These are phyloP conservation scores for Stentor roeselii DNA, from an alignment of 73 alveolate species.

Conservation along the genomic window DNA sequence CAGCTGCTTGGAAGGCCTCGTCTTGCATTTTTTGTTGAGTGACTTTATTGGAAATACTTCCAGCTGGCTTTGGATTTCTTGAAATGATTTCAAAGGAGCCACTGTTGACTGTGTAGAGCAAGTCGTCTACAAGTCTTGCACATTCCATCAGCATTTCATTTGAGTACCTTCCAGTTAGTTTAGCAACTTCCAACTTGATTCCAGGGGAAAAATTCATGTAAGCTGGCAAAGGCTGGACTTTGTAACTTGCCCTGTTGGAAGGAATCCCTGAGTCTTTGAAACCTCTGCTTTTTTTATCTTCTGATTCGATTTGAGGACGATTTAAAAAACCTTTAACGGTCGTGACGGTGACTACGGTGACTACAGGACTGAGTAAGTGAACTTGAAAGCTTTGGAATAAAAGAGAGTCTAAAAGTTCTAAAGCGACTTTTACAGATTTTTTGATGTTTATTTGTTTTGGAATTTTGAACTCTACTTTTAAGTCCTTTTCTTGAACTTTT, in stretches of 20 bases:
- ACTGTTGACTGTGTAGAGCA: not conserved
- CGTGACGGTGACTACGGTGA: not conserved
- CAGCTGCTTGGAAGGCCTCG: not conserved
- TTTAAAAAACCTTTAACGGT: not conserved
- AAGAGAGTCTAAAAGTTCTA: constrained; percentile 38
- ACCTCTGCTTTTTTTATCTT: not conserved
- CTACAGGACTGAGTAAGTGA: constrained; percentile 13
- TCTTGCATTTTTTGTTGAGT: not conserved
- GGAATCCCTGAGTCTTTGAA: constrained; percentile 23
- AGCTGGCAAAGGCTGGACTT: constrained; percentile 18
- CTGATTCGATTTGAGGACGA: not conserved
- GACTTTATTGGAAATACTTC: not conserved
- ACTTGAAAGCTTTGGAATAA: constrained; percentile 32
- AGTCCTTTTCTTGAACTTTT: constrained; percentile 51
- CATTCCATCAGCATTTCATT: constrained; percentile 6
- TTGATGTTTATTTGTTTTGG: constrained; percentile 39
- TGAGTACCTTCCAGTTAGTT: not conserved
- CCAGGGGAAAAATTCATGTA: constrained; percentile 7
- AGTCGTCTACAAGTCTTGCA: constrained; percentile 24
- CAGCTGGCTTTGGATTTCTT: constrained; percentile 27
- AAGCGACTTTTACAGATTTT: not conserved
- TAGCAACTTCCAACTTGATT: not conserved
- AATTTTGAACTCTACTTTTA: constrained; percentile 39
- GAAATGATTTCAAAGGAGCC: not conserved
- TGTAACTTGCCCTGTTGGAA: not conserved